Evolutionary conservation across 805 yeast species (phyloP), one percentile per base, ranked within the genome.

Genomic region (Lachancea waltii): DNA sequence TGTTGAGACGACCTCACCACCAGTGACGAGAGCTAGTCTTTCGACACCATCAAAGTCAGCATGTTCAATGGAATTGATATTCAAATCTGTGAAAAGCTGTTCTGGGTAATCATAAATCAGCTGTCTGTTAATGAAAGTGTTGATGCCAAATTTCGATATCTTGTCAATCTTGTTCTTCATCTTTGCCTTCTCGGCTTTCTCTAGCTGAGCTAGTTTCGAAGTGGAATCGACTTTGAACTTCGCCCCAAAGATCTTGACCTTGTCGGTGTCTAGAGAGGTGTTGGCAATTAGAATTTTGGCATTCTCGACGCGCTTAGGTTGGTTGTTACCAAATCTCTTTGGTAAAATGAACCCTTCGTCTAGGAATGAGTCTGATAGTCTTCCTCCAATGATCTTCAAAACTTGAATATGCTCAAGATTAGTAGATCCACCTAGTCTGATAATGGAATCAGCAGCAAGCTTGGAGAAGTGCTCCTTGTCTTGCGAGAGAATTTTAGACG

Each of bases 31-130:
- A 2, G 98, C 95, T 49, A 92, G 74, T 60, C 97, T 79, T 69
- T 92, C 98, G 39, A 92, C 85, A 55, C 97, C 99, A 56, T 85
- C 97, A 53, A 92, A 92, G 63, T 92, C 98, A 11, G 98, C 97
- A 59, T 92, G 98, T 64, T 92, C 98, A 47, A 92, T 86, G 16
- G 96, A 79, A 63, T 85, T 89, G 53, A 92, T 84, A 38, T 79
- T 77, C 30, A 86, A 65, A 50, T 90, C 98, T 5, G 95, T 74
- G 56, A 92, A 85, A 49, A 92, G 71, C 64, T 85, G 96, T 66
- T 92, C 98, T 18, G 98, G 98, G 75, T 90, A 92, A 68, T 92
- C 97, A 65, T 92, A 92, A 56, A 92, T 92, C 56, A 92, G 75
- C 67, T 92, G 98, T 58, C 98, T 79, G 69, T 92, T 92, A 51